These are phyloP conservation scores for Panicum miliaceum DNA, from an alignment of 176 grass and related monocot species.

Conservation along the genomic window DNA sequence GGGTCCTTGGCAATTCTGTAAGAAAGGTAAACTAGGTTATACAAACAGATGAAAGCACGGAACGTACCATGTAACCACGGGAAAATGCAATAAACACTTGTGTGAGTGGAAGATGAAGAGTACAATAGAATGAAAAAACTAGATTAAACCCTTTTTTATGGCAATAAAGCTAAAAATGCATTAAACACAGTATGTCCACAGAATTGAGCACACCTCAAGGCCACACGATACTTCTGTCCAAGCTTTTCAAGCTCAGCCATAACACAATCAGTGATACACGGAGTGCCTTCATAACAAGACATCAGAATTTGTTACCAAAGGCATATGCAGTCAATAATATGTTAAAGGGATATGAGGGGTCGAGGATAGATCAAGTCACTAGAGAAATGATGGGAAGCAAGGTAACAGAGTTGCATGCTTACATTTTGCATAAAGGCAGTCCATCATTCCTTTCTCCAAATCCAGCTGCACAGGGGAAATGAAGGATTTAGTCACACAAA, in stretches of 20 bases:
- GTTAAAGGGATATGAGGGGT: background rate
- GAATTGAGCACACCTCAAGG: conserved; percentile 64
- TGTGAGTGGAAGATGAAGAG: background rate
- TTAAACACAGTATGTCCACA: background rate
- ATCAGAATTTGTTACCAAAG: conserved; percentile 6
- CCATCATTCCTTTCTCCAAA: conserved; percentile 99
- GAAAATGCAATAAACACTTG: background rate
- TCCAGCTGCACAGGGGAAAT: conserved; percentile 64
- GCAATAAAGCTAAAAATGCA: background rate
- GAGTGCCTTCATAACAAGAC: conserved; percentile 67
- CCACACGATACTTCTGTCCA: conserved; percentile 91
- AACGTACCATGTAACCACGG: background rate
- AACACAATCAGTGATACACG: conserved; percentile 91
- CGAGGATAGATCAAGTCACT: background rate
- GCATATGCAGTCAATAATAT: background rate
- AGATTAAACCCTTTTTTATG: background rate
- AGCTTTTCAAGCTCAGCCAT: conserved; percentile 98
- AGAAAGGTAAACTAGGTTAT: background rate
- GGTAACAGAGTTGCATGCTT: conserved; percentile 9
- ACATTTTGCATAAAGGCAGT: conserved; percentile 99
- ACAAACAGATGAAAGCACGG: conserved; percentile 22
- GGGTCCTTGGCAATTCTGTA: conserved; percentile 93
- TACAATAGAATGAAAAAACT: background rate
- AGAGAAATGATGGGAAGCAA: background rate
- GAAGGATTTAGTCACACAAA: conserved; percentile 20